A percentile compares a stretch with the other conserved stretches of the same genome.
Evolutionary conservation across 805 yeast species (phyloP).

Genomic region (Pichia paraexigua): DNA sequence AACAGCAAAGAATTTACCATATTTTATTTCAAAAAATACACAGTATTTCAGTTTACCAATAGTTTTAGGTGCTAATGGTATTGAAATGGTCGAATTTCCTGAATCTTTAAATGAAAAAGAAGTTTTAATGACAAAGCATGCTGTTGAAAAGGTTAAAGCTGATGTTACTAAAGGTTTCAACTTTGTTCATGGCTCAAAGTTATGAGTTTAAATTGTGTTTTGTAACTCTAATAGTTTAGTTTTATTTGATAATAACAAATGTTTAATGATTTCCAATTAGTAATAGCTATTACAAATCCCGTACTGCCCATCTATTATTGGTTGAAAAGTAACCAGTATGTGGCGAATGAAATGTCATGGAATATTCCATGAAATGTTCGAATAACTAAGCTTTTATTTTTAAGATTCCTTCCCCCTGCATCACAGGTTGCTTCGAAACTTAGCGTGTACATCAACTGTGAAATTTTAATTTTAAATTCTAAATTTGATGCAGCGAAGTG

Average conservation of each 20-base stretch:
- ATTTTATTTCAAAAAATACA: conserved; percentile 19
- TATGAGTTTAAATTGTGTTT: conserved; percentile 2
- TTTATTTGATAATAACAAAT: too few relatives aligned
- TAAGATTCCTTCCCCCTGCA: too few relatives aligned
- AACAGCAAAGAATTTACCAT: conserved; percentile 26
- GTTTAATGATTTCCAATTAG: too few relatives aligned
- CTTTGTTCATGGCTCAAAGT: conserved; percentile 19
- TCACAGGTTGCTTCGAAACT: too few relatives aligned
- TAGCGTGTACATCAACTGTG: too few relatives aligned
- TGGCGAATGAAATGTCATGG: too few relatives aligned
- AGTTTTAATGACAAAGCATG: conserved; percentile 10
- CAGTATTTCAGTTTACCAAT: conserved; percentile 45
- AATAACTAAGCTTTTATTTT: too few relatives aligned
- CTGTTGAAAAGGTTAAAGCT: conserved; percentile 13
- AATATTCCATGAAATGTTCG: too few relatives aligned
- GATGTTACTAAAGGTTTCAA: conserved; percentile 19
- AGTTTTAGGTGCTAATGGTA: conserved; percentile 26
- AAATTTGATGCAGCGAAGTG: neutral
- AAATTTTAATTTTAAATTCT: too few relatives aligned
- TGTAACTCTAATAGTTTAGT: neutral
- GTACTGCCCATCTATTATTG: too few relatives aligned
- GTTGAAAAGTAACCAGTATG: too few relatives aligned
- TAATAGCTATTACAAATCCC: too few relatives aligned
- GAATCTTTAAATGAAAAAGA: conserved; percentile 10
- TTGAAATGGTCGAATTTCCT: conserved; percentile 23